Evolutionary conservation across 768 basidiomycete genomes (phyloP), one percentile per base, ranked within the genome.

Genomic region (Mycena sanguinolenta): DNA sequence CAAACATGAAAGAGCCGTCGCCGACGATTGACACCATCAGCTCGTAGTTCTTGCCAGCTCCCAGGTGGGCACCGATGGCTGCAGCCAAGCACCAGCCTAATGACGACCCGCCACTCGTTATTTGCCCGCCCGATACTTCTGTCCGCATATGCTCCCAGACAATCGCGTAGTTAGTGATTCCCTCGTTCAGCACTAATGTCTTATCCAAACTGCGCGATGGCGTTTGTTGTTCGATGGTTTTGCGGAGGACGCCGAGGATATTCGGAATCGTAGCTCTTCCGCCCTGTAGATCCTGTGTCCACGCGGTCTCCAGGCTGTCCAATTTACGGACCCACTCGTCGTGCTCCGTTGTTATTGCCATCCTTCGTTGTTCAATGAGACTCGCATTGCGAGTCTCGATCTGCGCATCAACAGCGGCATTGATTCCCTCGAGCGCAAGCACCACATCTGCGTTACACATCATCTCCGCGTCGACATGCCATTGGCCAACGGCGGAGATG

Each of bases 21-120:
- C 92, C 92, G 3, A 92, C 89, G 28, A 94, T 80, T 1, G 82
- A 82, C 1, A 87, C 84, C 10, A 90, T 82, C 49, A 93, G 76
- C n/a, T 93, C 90, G 57, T 85, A 83, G 6, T 76, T 69, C 10
- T 78, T 77, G 4, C 70, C 68, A 14, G 62, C 54, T 17, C 78
- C 91, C 7, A 92, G 72, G 53, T 81, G 75, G 1, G 87, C 87
- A 3, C 92, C 92, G 5, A 93, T 79, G 4, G 90, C 87, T 0
- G 88, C 91, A 50, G 89, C 92, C 4, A 92, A 79, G 3, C 85
- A 86, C 90, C 91, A 93, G 0, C 92, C 92, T 39, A 94, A 82
- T 12, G 90, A 88, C 0, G 90, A 88, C 6, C 88, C 92, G 3
- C 92, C 92, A 14, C 89, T 90, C 16, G 84, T 77, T 17, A 92